A percentile compares a stretch with the other conserved stretches of the same genome.
phyloP scores from a whole-genome alignment of 1,284 basidiomycete species.

The Rhodotorula sp. region DNA sequence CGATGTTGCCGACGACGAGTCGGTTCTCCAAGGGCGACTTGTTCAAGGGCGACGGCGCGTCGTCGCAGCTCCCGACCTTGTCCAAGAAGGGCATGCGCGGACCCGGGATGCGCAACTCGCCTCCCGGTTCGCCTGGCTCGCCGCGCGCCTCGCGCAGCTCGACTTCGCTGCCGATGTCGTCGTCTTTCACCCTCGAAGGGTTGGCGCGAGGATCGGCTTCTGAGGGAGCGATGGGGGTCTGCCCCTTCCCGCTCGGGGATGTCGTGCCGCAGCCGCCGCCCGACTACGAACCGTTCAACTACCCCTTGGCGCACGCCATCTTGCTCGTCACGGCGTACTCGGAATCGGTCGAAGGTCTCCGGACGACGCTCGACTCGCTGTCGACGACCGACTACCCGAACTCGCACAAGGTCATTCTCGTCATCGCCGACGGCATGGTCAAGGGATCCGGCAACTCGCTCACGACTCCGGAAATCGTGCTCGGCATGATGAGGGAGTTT shows the following conservation, averaged over 20 bases:
- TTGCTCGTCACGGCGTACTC: conserved; percentile 98
- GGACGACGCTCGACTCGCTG: conserved; percentile 95
- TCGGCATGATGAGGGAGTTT: conserved; percentile 97
- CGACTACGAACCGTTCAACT: conserved; percentile 94
- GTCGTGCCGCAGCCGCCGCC: conserved; percentile 89
- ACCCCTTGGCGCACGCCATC: conserved; percentile 89
- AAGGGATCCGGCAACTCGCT: conserved; percentile 85
- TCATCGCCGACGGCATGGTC: conserved; percentile 98
- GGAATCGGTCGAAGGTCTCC: conserved; percentile 91
- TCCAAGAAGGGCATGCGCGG: conserved; percentile 40
- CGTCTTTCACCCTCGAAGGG: conserved; percentile 35
- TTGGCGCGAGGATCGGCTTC: conserved; percentile 23
- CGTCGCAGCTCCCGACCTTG: not conserved
- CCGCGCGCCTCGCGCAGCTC: conserved; percentile 76
- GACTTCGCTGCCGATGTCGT: conserved; percentile 61
- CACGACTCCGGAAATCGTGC: conserved; percentile 89
- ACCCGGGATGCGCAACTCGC: conserved; percentile 55
- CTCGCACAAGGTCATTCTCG: conserved; percentile 91
- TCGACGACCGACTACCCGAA: conserved; percentile 99
- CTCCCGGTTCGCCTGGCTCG: conserved; percentile 68
- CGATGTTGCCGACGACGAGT: conserved; percentile 75
- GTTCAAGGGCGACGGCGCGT: conserved; percentile 18
- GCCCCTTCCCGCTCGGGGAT: conserved; percentile 85
- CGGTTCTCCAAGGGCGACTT: conserved; percentile 70
- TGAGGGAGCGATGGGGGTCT: conserved; percentile 49